Conservation (phyloP, 139 green algal species). For the Zygnema cylindricum region DNA sequence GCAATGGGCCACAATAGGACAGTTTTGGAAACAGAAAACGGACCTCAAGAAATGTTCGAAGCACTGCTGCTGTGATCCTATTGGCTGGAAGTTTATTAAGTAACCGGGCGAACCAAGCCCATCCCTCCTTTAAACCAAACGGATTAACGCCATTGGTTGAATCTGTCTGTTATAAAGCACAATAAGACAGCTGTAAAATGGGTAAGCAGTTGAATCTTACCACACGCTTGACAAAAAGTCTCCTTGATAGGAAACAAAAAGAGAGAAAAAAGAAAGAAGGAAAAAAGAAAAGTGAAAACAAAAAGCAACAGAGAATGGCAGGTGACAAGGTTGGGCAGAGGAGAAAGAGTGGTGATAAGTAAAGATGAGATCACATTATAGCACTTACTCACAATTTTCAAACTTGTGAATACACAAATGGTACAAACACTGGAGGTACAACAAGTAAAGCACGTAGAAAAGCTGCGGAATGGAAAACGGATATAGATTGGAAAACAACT, state of each 20-base stretch:
- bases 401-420: too few relatives aligned
- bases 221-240: too few relatives aligned
- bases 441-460: too few relatives aligned
- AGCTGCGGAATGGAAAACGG: too few relatives aligned
- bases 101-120: conserved; percentile 62
- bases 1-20: too few relatives aligned
- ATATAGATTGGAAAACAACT: too few relatives aligned
- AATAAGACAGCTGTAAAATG: background rate
- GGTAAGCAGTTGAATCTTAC: too few relatives aligned
- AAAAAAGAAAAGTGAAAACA: background rate
- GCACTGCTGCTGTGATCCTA: conserved; percentile 39
- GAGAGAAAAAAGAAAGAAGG: too few relatives aligned
- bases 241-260: too few relatives aligned
- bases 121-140: conserved; percentile 11
- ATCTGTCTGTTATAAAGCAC: background rate
- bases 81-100: conserved; percentile 67
- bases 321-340: background rate
- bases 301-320: background rate
- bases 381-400: too few relatives aligned
- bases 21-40: background rate
- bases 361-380: too few relatives aligned
- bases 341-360: background rate
- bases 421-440: too few relatives aligned
- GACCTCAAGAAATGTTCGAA: conserved; percentile 64
- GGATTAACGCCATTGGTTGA: background rate